A percentile compares a stretch with the other conserved stretches of the same genome.
Conservation (phyloP, 2,329 filamentous ascomycete species). For the Alternaria angustiovoidea region DNA sequence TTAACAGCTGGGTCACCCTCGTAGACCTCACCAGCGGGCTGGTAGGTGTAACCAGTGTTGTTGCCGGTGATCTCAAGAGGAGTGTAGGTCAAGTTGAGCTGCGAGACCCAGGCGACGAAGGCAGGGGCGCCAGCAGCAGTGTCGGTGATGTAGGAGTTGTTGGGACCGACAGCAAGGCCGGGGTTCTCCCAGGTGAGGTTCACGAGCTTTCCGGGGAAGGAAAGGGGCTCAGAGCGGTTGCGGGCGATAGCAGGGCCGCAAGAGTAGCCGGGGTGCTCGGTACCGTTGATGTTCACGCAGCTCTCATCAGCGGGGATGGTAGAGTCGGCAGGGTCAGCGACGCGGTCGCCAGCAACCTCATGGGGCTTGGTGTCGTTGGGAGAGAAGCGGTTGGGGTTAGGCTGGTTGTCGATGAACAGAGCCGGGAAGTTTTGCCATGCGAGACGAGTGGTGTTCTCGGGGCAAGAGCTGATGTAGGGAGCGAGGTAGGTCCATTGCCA, state of each 20-base stretch:
- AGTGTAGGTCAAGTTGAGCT: constrained; percentile 67
- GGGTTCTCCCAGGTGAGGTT: constrained; percentile 76
- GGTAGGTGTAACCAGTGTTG: constrained; percentile 71
- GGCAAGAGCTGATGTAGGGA: constrained; percentile 81
- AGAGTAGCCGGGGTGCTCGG: constrained; percentile 62
- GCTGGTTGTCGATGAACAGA: constrained; percentile 75
- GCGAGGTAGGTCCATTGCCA: constrained; percentile 86
- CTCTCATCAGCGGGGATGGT: constrained; percentile 57
- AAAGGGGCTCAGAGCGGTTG: constrained; percentile 75
- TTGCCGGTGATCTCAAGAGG: constrained; percentile 70
- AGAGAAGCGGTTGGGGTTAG: constrained; percentile 74
- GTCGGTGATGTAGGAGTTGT: constrained; percentile 80
- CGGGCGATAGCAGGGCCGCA: constrained; percentile 72
- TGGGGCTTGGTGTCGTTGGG: constrained; percentile 67
- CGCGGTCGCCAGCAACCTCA: constrained; percentile 69
- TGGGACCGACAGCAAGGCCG: constrained; percentile 74
- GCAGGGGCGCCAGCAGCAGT: constrained; percentile 64
- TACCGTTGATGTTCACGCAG: constrained; percentile 66
- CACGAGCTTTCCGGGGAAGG: constrained; percentile 76
- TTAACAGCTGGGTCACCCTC: constrained; percentile 74
- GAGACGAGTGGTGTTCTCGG: constrained; percentile 74
- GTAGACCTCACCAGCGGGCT: constrained; percentile 75
- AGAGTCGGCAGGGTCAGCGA: constrained; percentile 63
- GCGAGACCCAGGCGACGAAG: constrained; percentile 79
- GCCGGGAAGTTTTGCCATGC: constrained; percentile 86